These are phyloP conservation scores for Arabidopsis hybrid DNA, from an alignment of 441 rosid genomes.

Conservation along the genomic window DNA sequence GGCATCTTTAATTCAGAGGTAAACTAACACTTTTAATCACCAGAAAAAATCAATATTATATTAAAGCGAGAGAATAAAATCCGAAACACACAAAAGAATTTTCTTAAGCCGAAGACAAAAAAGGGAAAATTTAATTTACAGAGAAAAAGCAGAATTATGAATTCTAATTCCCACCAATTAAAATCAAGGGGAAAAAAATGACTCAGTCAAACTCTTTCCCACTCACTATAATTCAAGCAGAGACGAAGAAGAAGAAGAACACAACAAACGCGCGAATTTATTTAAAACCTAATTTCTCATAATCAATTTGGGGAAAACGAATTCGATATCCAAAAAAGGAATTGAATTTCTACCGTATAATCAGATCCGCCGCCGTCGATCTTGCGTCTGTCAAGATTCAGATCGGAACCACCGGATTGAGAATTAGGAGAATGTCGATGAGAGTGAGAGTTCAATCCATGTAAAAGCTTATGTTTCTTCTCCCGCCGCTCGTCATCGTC, in stretches of 20 bases:
- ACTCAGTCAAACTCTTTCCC: slow-evolving; percentile 55
- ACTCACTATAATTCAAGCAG: slow-evolving; percentile 46
- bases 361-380: slow-evolving; percentile 64
- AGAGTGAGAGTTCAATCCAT: slow-evolving; percentile 58
- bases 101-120: slow-evolving; percentile 28
- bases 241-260: slow-evolving; percentile 40
- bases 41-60: slow-evolving; percentile 43
- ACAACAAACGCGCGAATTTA: slow-evolving; percentile 58
- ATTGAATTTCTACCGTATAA: slow-evolving; percentile 52
- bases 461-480: slow-evolving; percentile 75
- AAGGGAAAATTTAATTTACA: slow-evolving; percentile 19
- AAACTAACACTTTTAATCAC: slow-evolving; percentile 42
- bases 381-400: slow-evolving; percentile 48
- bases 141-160: slow-evolving; percentile 38
- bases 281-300: slow-evolving; percentile 37
- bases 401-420: slow-evolving; percentile 40
- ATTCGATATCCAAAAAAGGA: neutral
- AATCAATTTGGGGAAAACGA: neutral
- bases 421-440: slow-evolving; percentile 43
- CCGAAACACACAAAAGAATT: slow-evolving; percentile 47
- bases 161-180: slow-evolving; percentile 29
- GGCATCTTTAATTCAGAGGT: slow-evolving; percentile 48
- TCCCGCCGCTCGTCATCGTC: slow-evolving; percentile 83
- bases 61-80: slow-evolving; percentile 26
- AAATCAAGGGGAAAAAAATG: slow-evolving; percentile 26